These are phyloP conservation scores for Amphicarpaea edgeworthii DNA, from an alignment of 306 rosid genomes.

Conservation along the genomic window DNA sequence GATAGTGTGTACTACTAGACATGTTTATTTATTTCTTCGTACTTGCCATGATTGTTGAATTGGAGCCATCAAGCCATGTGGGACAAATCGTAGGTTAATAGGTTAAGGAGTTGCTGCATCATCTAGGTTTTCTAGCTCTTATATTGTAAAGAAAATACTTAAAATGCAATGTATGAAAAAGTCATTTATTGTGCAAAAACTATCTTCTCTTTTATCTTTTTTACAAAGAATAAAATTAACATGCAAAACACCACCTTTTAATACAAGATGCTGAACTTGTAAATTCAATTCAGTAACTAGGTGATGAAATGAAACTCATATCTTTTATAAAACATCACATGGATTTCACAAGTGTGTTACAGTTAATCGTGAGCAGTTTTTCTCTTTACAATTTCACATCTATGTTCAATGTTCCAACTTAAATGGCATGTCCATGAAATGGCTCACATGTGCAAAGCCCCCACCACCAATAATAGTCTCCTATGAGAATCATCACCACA, in stretches of 20 bases:
- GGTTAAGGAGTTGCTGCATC: background rate
- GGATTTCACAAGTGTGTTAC: background rate
- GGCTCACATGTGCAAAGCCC: background rate
- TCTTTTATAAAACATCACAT: background rate
- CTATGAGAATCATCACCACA: background rate
- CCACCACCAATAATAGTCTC: slow-evolving; percentile 1
- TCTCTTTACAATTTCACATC: too few relatives aligned
- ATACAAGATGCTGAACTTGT: background rate
- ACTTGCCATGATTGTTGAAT: background rate
- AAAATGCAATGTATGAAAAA: background rate
- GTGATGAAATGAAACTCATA: background rate
- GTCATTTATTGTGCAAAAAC: background rate
- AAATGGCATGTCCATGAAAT: background rate
- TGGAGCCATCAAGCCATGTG: background rate
- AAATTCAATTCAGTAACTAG: background rate
- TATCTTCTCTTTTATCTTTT: background rate
- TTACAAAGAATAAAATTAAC: background rate
- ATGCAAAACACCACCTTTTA: slow-evolving; percentile 1
- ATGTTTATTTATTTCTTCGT: background rate
- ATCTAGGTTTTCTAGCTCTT: background rate
- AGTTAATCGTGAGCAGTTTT: too few relatives aligned
- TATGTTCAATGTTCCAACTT: slow-evolving; percentile 1
- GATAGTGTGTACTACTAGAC: background rate
- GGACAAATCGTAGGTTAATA: background rate
- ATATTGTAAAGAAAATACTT: background rate